Evolutionary conservation across 1,284 basidiomycete species (phyloP), one percentile per base, ranked within the genome.

Genomic region (Puccinia polysora): DNA sequence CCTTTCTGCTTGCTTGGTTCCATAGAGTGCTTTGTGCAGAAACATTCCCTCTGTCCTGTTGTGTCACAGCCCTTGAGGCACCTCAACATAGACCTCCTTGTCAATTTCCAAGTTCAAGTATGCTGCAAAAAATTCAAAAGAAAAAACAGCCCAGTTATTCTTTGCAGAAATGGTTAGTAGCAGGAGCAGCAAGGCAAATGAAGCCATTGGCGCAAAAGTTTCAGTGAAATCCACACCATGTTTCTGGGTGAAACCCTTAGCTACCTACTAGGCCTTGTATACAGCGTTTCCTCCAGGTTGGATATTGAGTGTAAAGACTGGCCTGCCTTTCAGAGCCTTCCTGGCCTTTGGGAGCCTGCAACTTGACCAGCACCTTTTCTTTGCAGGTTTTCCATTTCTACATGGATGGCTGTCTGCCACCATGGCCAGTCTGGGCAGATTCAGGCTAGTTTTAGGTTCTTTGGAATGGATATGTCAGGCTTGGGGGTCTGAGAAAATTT

Each of bases 21-120:
- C 60, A 32, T 64, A 64, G 7, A 64, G 60, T 32, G 60, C 60
- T 5, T 49, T 47, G 6, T 53, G 5, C 14, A 53, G 50, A 5
- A 10, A 14, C 50, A 4, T 53, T 2, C 8, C 43, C 25, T 6
- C 10, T 20, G 7, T 2, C 2, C 4, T n/a, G 12, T 14, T 15
- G 45, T 15, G 5, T 5, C 30, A 6, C 38, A 45, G 34, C 2
- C 62, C 62, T 2, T 47, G 10, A 4, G 47, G 47, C 2, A n/a
- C 4, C 1, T 15, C 5, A 2, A 52, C 50, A 12, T 28, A 65
- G n/a, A 63, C 20, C 8, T 14, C 28, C 30, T 63, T 25, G 7
- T 40, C n/a, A 20, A 40, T 32, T 3, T 15, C 12, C 2, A 20
- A 32, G 45, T 63, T 63, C 1, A 63, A 25, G 28, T 40, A 63